Percentiles rank a stretch among this genome's conserved stretches.
Evolutionary conservation across 805 yeast genomes (phyloP).

Genomic region (Lipomyces mesembrius): DNA sequence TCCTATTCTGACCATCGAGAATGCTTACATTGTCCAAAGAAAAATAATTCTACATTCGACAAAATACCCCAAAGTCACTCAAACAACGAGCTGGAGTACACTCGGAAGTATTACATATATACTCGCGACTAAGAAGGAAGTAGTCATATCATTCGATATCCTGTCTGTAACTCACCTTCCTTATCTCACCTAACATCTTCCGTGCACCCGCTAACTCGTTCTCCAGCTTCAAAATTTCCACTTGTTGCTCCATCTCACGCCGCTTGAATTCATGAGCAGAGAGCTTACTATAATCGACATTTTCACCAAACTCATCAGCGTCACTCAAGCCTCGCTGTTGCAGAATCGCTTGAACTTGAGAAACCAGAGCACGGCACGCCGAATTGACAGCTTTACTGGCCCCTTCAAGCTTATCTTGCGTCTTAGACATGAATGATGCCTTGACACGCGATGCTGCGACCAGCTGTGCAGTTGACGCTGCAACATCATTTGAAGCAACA

Average conservation of each 20-base stretch:
- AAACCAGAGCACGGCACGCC: conserved; percentile 77
- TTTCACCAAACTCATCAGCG: conserved; percentile 42
- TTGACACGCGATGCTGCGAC: conserved; percentile 91
- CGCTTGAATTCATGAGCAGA: conserved; percentile 82
- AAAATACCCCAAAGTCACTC: neutral
- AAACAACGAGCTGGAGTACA: neutral
- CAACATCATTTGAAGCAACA: conserved; percentile 89
- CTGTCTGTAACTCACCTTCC: conserved; percentile 75
- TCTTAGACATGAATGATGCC: conserved; percentile 72
- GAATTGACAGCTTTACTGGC: conserved; percentile 70
- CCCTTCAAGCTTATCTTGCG: conserved; percentile 72
- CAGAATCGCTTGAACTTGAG: conserved; percentile 67
- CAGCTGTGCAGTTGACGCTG: conserved; percentile 88
- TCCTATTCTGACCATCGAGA: no score
- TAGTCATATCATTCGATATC: conserved; percentile 46
- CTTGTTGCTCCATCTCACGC: conserved; percentile 90
- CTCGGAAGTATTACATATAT: neutral
- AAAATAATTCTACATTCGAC: neutral
- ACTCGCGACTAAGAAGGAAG: neutral
- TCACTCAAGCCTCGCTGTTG: conserved; percentile 49
- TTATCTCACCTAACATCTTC: conserved; percentile 80
- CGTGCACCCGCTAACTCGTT: conserved; percentile 72
- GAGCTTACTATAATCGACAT: conserved; percentile 67
- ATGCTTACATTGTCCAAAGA: no score
- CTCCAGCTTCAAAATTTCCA: conserved; percentile 81